Evolutionary conservation across 805 yeast species (phyloP).

Genomic region (Wickerhamiella qilinensis): DNA sequence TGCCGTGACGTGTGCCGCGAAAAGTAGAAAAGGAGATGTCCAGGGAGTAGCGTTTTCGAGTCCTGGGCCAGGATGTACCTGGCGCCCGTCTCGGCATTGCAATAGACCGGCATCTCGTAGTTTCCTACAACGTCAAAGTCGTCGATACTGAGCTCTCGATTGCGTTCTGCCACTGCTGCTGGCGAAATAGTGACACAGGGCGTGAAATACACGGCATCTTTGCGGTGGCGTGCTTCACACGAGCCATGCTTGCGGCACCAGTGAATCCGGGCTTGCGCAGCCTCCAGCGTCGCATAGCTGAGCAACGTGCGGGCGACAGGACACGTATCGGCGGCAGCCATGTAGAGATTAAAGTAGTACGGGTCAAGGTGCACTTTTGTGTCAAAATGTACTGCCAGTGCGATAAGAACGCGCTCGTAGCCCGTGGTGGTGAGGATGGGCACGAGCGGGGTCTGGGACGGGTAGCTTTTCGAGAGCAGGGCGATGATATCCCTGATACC

Average conservation of each 20-base stretch:
- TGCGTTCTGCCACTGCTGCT: constrained; percentile 6
- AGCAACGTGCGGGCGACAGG: constrained; percentile 11
- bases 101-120: constrained; percentile 4
- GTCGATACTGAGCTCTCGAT: constrained; percentile 1
- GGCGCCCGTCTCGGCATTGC: constrained; percentile 3
- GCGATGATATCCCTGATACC: constrained; percentile 26
- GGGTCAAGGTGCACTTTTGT: constrained; percentile 21
- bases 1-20: constrained; percentile 21
- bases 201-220: constrained; percentile 8
- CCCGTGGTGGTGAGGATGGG: constrained; percentile 31
- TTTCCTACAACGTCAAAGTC: constrained; percentile 6
- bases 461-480: constrained; percentile 26
- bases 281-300: constrained; percentile 8
- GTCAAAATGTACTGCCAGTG: constrained; percentile 18
- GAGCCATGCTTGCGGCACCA: constrained; percentile 11
- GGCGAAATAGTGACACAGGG: constrained; percentile 7
- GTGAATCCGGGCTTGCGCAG: constrained; percentile 12
- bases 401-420: constrained; percentile 38
- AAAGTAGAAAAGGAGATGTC: constrained; percentile 15
- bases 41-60: constrained; percentile 10
- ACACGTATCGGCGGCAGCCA: constrained; percentile 13
- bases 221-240: constrained; percentile 8
- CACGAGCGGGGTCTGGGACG: constrained; percentile 26
- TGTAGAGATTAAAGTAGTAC: constrained; percentile 15
- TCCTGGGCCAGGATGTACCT: constrained; percentile 10